These are phyloP conservation scores for Botrytis fragariae DNA, from an alignment of 2,329 filamentous ascomycete species.

Conservation along the genomic window DNA sequence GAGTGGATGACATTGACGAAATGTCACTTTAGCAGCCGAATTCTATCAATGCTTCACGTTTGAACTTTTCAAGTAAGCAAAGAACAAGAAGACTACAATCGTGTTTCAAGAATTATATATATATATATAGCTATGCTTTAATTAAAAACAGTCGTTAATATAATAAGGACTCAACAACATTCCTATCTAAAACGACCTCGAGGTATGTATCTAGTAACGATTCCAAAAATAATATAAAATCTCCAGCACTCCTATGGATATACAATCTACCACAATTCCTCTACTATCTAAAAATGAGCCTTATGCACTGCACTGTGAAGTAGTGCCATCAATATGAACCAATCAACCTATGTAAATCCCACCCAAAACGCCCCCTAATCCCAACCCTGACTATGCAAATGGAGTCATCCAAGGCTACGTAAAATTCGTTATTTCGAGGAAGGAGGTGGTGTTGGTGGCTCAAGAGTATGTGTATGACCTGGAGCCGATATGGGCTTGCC, in stretches of 20 bases:
- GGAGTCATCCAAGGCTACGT: constrained; percentile 21
- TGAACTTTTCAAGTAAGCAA: neutral
- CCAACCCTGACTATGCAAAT: constrained; percentile 22
- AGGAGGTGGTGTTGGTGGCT: constrained; percentile 57
- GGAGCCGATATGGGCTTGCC: constrained; percentile 70
- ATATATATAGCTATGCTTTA: constrained; percentile 1
- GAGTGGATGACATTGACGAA: neutral
- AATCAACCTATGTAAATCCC: constrained; percentile 14
- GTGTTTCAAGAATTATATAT: neutral
- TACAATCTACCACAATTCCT: constrained; percentile 33
- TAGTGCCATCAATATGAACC: constrained; percentile 18
- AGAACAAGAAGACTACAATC: neutral
- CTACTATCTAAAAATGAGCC: constrained; percentile 20
- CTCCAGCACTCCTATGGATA: constrained; percentile 21
- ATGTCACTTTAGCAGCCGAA: neutral
- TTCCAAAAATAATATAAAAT: constrained; percentile 14
- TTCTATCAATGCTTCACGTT: neutral
- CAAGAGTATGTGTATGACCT: constrained; percentile 81
- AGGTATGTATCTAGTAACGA: constrained; percentile 18
- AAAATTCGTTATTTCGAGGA: constrained; percentile 28
- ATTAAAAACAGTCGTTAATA: constrained; percentile 9
- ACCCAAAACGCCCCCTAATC: constrained; percentile 23
- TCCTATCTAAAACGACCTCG: constrained; percentile 12
- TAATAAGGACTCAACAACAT: neutral
- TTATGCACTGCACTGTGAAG: constrained; percentile 26